Conservation (phyloP, 257 asterid genomes). For the Echium plantagineum region DNA sequence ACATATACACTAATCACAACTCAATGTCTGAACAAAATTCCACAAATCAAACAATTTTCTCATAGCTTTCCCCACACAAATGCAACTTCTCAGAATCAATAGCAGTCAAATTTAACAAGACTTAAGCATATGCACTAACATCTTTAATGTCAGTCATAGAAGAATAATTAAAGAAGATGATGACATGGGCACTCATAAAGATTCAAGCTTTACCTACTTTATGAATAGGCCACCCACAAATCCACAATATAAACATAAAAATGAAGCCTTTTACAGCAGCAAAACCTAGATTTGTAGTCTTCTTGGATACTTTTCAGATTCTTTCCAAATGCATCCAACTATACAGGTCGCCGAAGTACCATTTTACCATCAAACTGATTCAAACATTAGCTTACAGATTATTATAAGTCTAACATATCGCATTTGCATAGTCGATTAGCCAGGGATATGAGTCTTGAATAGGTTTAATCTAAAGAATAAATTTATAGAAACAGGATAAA, state of each 20-base stretch:
- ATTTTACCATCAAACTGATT: too few relatives aligned
- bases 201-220: constrained; percentile 52
- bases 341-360: too few relatives aligned
- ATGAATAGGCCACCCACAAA: constrained; percentile 29
- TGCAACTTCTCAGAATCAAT: too few relatives aligned
- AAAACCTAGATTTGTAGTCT: constrained; percentile 38
- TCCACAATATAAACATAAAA: constrained; percentile 11
- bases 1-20: constrained; percentile 6
- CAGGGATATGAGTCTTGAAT: too few relatives aligned
- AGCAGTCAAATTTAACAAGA: background rate
- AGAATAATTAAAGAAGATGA: constrained; percentile 24
- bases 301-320: constrained; percentile 33
- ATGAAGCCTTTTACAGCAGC: constrained; percentile 36
- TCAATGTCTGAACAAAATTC: constrained; percentile 1
- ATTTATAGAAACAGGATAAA: too few relatives aligned
- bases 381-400: too few relatives aligned
- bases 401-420: too few relatives aligned
- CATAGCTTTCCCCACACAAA: background rate
- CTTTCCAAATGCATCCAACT: background rate
- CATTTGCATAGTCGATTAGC: too few relatives aligned
- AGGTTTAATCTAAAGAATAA: too few relatives aligned
- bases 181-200: constrained; percentile 24
- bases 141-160: constrained; percentile 3
- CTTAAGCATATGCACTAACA: background rate
- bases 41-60: constrained; percentile 7